phyloP scores from a whole-genome alignment of 2,329 filamentous ascomycete species.

The Cladobotryum mycophilum region DNA sequence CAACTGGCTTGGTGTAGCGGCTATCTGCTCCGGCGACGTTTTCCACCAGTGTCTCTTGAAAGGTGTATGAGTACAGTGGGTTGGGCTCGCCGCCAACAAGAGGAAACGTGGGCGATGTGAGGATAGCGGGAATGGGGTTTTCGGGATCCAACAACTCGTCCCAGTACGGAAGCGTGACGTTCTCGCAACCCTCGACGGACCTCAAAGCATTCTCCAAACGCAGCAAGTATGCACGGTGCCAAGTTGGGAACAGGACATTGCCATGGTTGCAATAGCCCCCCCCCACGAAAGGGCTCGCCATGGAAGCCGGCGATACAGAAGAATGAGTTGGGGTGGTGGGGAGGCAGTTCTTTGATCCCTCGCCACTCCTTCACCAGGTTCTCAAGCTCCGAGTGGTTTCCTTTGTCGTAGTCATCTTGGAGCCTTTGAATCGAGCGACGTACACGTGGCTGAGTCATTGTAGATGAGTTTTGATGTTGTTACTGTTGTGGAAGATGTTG shows the following conservation, averaged over 20 bases:
- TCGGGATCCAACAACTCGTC: constrained; percentile 10
- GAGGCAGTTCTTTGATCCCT: background rate
- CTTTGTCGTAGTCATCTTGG: background rate
- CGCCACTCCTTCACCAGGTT: background rate
- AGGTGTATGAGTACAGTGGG: constrained; percentile 20
- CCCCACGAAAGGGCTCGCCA: constrained; percentile 24
- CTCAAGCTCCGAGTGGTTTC: background rate
- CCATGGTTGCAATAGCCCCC: constrained; percentile 26
- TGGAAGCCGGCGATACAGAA: constrained; percentile 23
- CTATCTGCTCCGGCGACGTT: background rate
- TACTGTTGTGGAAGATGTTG: too few species aligned
- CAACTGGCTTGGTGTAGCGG: constrained; percentile 16
- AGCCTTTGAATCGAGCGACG: background rate
- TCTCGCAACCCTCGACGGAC: constrained; percentile 1
- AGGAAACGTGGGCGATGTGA: constrained; percentile 5
- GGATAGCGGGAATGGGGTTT: constrained; percentile 7
- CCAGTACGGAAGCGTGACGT: constrained; percentile 19
- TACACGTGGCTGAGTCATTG: background rate
- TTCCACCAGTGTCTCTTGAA: constrained; percentile 15
- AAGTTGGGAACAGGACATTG: constrained; percentile 23
- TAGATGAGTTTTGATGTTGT: too few species aligned
- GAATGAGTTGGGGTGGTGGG: constrained; percentile 18
- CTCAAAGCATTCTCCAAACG: constrained; percentile 19
- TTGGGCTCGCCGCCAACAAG: constrained; percentile 13
- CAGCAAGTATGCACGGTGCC: constrained; percentile 24